Evolutionary conservation across 2,329 filamentous ascomycete genomes (phyloP), one percentile per base, ranked within the genome.

Genomic region (Xylaria polymorpha): DNA sequence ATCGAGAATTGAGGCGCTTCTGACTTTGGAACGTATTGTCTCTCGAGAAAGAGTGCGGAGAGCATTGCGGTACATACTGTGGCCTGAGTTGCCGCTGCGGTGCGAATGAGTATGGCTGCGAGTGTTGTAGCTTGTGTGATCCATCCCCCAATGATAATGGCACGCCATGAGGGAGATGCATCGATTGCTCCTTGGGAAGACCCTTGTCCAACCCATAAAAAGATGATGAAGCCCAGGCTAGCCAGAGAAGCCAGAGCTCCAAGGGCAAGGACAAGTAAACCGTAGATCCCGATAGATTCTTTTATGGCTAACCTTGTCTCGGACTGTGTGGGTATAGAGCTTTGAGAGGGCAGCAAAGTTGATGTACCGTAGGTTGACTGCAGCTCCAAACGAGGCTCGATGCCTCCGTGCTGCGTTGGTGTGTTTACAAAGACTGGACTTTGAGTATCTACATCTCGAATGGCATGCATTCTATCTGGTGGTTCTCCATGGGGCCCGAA

Each of bases 121-220:
- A 62, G 37, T 10, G 60, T 62, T 3, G 41, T 62, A 9, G 60
- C 60, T 37, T 62, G 60, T n/a, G 35, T n/a, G 7, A 35, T 15
- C 48, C 60, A 46, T 8, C 50, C 60, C 22, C 22, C 18, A 4
- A 62, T 4, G 15, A 62, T 35, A 14, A 62, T 62, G 20, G 14
- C 15, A 6, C 50, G 35, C 60, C 60, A 62, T 3, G 37, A 5
- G 8, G 2, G 15, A 46, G 60, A 44, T 7, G 48, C 48, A 37
- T 32, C 2, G 2, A 32, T 22, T 20, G 48, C 48, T 9, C 29
- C 37, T 0, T 2, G 39, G 6, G 35, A 43, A 4, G 48, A 44
- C 1, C 60, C 60, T 12, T 29, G 3, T n/a, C 60, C 48, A 10
- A 20, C 32, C 60, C 60, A 62, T n/a, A 62, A 5, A 18, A 62